These are phyloP conservation scores for Neopestalotiopsis sp. DNA, from an alignment of 2,329 filamentous ascomycete genomes.

Conservation along the genomic window DNA sequence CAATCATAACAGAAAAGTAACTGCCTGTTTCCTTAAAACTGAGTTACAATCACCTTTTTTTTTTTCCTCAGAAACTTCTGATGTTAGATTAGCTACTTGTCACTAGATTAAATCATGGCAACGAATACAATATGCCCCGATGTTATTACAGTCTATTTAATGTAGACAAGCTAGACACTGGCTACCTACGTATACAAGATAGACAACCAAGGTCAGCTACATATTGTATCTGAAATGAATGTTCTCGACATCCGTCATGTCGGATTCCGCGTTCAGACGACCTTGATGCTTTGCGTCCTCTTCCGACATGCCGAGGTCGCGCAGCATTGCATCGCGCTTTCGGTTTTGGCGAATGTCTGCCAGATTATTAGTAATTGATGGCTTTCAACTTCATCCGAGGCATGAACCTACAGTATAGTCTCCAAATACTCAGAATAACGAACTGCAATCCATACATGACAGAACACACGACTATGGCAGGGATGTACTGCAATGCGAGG, in stretches of 20 bases:
- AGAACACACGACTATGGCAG: conserved; percentile 29
- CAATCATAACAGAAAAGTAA: too few relatives aligned
- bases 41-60: too few relatives aligned
- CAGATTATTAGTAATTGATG: neutral
- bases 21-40: too few relatives aligned
- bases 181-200: neutral
- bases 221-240: conserved; percentile 25
- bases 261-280: conserved; percentile 32
- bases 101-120: too few relatives aligned
- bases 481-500: conserved; percentile 21
- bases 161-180: too few relatives aligned
- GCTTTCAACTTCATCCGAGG: neutral
- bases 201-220: neutral
- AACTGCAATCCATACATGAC: conserved; percentile 35
- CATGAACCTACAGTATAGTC: conserved; percentile 31
- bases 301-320: conserved; percentile 30
- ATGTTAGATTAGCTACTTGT: too few relatives aligned
- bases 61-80: too few relatives aligned
- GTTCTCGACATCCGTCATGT: conserved; percentile 30
- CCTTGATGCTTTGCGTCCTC: conserved; percentile 33
- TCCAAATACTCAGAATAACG: conserved; percentile 30
- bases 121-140: too few relatives aligned
- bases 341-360: conserved; percentile 35
- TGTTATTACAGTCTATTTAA: too few relatives aligned
- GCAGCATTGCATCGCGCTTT: conserved; percentile 28